Evolutionary conservation across 164 flowering plant genomes (phyloP).

Genomic region (Aristolochia californica): DNA sequence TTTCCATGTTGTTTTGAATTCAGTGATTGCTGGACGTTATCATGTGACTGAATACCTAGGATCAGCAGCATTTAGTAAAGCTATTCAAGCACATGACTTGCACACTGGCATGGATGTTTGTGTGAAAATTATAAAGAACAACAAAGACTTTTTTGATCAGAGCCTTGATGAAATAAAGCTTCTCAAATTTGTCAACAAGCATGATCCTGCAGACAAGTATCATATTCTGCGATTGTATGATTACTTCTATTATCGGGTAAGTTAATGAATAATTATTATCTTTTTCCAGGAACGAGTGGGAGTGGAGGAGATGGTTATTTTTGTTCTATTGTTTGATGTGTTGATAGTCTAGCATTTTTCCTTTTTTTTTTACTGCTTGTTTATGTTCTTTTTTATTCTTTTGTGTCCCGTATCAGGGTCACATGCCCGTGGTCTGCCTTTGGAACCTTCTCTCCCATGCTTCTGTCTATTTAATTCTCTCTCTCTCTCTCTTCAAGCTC

Average conservation of each 20-base stretch:
- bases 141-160: conserved; percentile 98
- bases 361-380: conserved; percentile 1
- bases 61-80: conserved; percentile 99
- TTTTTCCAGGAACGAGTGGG: neutral
- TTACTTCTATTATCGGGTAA: conserved; percentile 94
- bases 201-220: conserved; percentile 97
- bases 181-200: conserved; percentile 90
- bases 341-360: neutral
- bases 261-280: conserved; percentile 8
- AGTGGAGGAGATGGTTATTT: too few species aligned
- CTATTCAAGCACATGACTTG: conserved; percentile 97
- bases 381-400: neutral
- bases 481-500: too few species aligned
- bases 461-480: too few species aligned
- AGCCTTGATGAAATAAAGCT: conserved; percentile 99
- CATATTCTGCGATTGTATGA: conserved; percentile 90
- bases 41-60: conserved; percentile 99
- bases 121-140: conserved; percentile 94
- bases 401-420: too few species aligned
- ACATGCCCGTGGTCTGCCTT: too few species aligned
- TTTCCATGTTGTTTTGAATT: conserved; percentile 88
- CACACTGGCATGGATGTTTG: conserved; percentile 99
- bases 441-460: too few species aligned
- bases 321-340: too few species aligned
- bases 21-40: conserved; percentile 96